Conservation (phyloP, 192 early-diverging fungal species). For the Coemansia sp. region DNA sequence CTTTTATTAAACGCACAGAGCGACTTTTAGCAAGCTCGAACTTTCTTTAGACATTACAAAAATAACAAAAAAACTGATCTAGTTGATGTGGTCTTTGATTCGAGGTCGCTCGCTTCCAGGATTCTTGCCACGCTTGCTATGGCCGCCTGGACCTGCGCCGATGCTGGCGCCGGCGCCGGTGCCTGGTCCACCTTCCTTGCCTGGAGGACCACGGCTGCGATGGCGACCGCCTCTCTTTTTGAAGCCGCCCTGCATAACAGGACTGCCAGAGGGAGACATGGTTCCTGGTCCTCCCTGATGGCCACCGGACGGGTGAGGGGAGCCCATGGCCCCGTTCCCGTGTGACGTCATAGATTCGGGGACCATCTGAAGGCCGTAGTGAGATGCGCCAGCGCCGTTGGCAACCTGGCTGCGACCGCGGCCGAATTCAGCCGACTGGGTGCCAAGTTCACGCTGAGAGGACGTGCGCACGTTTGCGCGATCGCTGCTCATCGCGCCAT, state of each 20-base stretch:
- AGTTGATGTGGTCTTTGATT: conserved; percentile 15
- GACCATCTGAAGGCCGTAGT: neutral
- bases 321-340: neutral
- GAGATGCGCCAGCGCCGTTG: conserved; percentile 6
- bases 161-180: conserved; percentile 7
- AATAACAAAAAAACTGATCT: no score
- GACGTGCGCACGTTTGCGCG: neutral
- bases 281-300: neutral
- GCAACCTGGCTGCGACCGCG: conserved; percentile 2
- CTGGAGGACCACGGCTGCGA: conserved; percentile 7
- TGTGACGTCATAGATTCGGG: neutral
- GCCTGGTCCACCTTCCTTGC: conserved; percentile 4
- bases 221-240: conserved; percentile 28
- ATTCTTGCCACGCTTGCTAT: conserved; percentile 18
- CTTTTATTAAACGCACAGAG: no score
- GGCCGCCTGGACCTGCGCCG: conserved; percentile 6
- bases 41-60: no score
- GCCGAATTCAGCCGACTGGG: neutral
- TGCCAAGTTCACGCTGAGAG: conserved; percentile 6
- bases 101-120: conserved; percentile 23
- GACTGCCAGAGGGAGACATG: neutral
- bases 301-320: neutral
- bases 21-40: no score
- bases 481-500: conserved; percentile 6
- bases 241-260: neutral